A percentile compares a stretch with the other conserved stretches of the same genome.
These are phyloP conservation scores for Fusarium pseudocircinatum DNA, from an alignment of 2,329 filamentous ascomycete genomes.

Conservation along the genomic window DNA sequence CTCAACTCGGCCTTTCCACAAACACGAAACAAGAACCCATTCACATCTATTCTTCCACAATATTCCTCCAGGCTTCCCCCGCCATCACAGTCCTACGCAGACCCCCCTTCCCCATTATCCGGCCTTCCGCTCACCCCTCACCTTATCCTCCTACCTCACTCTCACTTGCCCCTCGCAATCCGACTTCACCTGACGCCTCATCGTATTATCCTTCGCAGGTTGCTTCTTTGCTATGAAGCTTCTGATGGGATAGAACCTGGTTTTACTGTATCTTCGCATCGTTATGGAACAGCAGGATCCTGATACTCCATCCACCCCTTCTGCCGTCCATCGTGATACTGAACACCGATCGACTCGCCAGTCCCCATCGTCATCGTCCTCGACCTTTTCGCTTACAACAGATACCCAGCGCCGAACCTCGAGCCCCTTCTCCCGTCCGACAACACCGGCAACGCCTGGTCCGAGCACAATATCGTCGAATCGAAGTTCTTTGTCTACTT, in stretches of 20 bases:
- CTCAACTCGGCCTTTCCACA: conserved; percentile 4
- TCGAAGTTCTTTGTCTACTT: conserved; percentile 47
- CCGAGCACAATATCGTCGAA: conserved; percentile 4
- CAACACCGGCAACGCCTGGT: conserved; percentile 26
- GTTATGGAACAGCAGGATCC: conserved; percentile 63
- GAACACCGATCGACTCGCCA: conserved; percentile 43
- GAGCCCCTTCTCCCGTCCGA: conserved; percentile 25
- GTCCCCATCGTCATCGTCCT: conserved; percentile 31
- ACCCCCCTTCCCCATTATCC: conserved; percentile 40
- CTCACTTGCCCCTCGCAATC: conserved; percentile 38
- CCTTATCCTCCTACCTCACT: conserved; percentile 29
- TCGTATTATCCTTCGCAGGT: conserved; percentile 34
- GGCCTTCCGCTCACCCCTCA: conserved; percentile 43
- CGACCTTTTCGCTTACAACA: conserved; percentile 36
- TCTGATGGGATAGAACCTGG: conserved; percentile 41
- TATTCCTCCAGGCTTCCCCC: conserved; percentile 16
- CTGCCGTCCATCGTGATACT: conserved; percentile 44
- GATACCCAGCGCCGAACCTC: conserved; percentile 29
- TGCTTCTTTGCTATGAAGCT: conserved; percentile 38
- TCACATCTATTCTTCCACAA: conserved; percentile 3
- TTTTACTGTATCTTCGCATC: conserved; percentile 50
- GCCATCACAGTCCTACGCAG: conserved; percentile 29
- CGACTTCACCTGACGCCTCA: conserved; percentile 36
- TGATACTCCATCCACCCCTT: conserved; percentile 42
- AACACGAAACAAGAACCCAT: conserved; percentile 10